A percentile compares a stretch with the other conserved stretches of the same genome.
phyloP scores from a whole-genome alignment of 2,329 filamentous ascomycete species.

The Mycosphaerella sp. region DNA sequence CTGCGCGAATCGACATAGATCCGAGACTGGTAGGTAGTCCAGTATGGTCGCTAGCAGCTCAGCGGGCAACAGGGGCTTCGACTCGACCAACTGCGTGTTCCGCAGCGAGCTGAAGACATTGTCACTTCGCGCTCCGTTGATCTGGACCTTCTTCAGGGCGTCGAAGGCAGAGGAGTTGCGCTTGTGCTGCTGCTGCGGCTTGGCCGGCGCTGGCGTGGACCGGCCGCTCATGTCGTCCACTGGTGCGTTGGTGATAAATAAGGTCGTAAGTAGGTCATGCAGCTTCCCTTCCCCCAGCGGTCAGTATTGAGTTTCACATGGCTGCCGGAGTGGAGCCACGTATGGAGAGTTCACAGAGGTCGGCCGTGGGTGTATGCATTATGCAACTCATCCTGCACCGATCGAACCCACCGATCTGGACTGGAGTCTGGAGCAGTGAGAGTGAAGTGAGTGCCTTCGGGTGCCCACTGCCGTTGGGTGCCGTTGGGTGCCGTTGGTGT shows the following conservation, averaged over 20 bases:
- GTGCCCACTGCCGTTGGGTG: not conserved
- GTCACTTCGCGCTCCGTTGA: conserved; percentile 24
- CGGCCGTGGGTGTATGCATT: too few relatives aligned
- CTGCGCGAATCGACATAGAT: conserved; percentile 78
- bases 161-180: conserved; percentile 29
- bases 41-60: conserved; percentile 85
- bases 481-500: not conserved
- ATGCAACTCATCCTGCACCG: too few relatives aligned
- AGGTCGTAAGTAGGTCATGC: not conserved
- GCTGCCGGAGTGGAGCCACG: not conserved
- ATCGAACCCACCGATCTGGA: too few relatives aligned
- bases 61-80: conserved; percentile 76
- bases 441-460: too few relatives aligned
- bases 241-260: too few relatives aligned
- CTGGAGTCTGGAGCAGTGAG: too few relatives aligned
- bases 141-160: conserved; percentile 27
- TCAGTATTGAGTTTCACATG: not conserved
- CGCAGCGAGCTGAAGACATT: conserved; percentile 69
- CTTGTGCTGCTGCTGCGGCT: conserved; percentile 21
- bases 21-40: conserved; percentile 78
- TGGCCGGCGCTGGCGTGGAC: conserved; percentile 17
- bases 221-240: conserved; percentile 23
- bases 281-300: too few relatives aligned
- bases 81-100: conserved; percentile 71
- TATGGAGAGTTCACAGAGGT: too few relatives aligned